Base-by-base conservation (phyloP, 2,329 filamentous ascomycete genomes). In the Cryoendolithus antarcticus region DNA sequence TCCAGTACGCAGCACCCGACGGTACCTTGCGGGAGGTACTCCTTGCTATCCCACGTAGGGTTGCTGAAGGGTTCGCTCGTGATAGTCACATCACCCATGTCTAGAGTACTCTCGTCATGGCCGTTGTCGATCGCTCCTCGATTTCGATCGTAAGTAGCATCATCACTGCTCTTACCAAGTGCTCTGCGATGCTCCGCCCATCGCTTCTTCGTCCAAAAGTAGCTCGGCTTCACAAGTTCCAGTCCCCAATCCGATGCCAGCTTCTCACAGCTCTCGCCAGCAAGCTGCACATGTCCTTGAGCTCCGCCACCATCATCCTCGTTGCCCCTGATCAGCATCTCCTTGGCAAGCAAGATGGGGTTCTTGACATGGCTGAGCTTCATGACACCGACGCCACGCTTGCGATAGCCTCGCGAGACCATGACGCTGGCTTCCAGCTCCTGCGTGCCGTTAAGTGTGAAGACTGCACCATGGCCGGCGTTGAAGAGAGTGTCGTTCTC, bases 381-480 rank as follows among this genome's bases (percentile, higher is more conserved):
- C 63, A 83, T 83, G 4, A 86, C 76, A 3, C 83, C 84, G 0
- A 84, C 82, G 10, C 78, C 85, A 29, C 84, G 74, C 66, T 93
- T 94, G 31, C 75, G 71, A 41, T 69, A 67, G 0, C 80, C 81
- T 24, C 70, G 70, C 2, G 80, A 82, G 0, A 93, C 82, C 86
- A 93, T 93, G 37, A 93, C 74, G 6, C 77, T 83, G 1, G 84
- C 83, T 62, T 94, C 86, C 44, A 93, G 77, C 64, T 94, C 83
- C 57, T 88, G 86, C 45, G 78, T 72, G 11, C 86, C 88, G 47
- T 81, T 78, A 36, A 78, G 75, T 0, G 85, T 93, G 60, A 93
- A 94, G 12, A 93, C 86, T 37, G 86, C 83, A 38, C 88, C 88
- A 51, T 77, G 79, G 5, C 78, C 86, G 41, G 78, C 77, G 63